phyloP scores from a whole-genome alignment of 2,329 filamentous ascomycete genomes.

The Botryotinia globosa region DNA sequence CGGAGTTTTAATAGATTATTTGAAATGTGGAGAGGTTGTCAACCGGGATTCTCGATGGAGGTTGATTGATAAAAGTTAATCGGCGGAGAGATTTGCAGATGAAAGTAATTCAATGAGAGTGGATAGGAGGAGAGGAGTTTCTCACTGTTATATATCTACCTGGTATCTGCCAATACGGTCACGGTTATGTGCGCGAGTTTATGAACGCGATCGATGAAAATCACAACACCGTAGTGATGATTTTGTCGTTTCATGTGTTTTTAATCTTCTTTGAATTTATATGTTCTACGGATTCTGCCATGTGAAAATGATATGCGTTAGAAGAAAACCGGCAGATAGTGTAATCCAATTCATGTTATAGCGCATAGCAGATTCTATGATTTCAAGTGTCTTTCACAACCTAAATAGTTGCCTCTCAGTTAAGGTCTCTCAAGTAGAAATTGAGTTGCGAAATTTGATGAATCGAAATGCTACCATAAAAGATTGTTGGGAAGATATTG shows the following conservation, averaged over 20 bases:
- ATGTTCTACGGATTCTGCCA: fast-evolving
- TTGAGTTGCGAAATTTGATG: background rate
- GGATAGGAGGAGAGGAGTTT: background rate
- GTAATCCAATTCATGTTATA: no score
- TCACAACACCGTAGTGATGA: background rate
- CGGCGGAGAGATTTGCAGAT: background rate
- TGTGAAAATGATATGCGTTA: background rate
- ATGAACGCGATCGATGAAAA: background rate
- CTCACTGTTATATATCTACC: background rate
- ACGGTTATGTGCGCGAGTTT: background rate
- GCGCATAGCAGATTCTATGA: background rate
- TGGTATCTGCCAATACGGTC: background rate
- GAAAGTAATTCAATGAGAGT: background rate
- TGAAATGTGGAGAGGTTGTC: background rate
- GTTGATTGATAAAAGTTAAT: no score
- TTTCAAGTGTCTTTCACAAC: background rate
- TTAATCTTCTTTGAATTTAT: background rate
- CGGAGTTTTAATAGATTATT: background rate
- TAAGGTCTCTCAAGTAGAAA: background rate
- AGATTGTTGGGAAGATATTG: background rate
- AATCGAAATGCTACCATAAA: background rate
- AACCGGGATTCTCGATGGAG: background rate
- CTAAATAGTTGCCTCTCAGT: background rate
- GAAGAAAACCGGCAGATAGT: no score
- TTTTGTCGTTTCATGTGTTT: background rate